Percentiles rank a stretch among this genome's conserved stretches.
phyloP scores from a whole-genome alignment of 2,329 filamentous ascomycete genomes.

The Aspergillus niger region DNA sequence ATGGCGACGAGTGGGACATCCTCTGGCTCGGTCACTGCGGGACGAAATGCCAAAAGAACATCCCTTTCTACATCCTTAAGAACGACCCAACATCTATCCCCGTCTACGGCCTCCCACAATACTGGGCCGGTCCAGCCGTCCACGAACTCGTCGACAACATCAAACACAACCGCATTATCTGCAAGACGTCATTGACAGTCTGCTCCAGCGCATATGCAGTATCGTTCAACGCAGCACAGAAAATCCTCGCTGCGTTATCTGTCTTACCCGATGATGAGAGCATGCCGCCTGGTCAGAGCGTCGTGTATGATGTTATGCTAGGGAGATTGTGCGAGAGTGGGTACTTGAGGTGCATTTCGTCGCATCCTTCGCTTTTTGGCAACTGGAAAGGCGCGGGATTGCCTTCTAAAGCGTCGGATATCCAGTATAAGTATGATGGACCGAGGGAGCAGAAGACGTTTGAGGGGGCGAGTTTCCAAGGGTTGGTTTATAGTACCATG shows the following conservation, averaged over 20 bases:
- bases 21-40: constrained; percentile 45
- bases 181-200: not conserved
- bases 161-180: constrained; percentile 4
- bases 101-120: not conserved
- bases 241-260: not conserved
- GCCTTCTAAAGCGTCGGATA: not conserved
- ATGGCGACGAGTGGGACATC: constrained; percentile 39
- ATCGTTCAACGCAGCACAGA: not conserved
- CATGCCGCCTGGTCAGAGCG: not conserved
- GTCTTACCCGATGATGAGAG: not conserved
- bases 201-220: constrained; percentile 4
- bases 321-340: not conserved
- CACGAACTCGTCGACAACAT: not conserved
- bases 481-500: constrained; percentile 4
- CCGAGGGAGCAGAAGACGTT: not conserved
- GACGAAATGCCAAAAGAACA: not conserved
- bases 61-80: not conserved
- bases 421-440: constrained; percentile 1
- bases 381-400: not conserved
- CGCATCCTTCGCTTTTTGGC: constrained; percentile 1
- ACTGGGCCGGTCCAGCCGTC: constrained; percentile 1
- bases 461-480: not conserved
- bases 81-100: constrained; percentile 1
- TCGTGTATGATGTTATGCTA: not conserved
- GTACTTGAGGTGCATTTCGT: constrained; percentile 3